phyloP scores from a whole-genome alignment of 108 stramenopile species.

The Nannochloropsis gaditana region DNA sequence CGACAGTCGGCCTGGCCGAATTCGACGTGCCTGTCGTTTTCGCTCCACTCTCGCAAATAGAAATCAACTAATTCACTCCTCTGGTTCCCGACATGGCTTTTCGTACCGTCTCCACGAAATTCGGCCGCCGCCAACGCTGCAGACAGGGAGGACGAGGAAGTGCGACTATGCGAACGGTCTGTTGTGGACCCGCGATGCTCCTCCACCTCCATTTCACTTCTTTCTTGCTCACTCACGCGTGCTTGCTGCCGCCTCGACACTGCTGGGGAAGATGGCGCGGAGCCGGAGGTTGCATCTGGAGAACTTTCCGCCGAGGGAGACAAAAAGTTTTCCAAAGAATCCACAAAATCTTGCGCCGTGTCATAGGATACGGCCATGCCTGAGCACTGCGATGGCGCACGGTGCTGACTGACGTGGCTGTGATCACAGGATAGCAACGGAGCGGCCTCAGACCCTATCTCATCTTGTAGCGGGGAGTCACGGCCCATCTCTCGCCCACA shows the following conservation, averaged over 20 bases:
- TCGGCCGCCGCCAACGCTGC: neutral
- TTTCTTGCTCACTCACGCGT: neutral
- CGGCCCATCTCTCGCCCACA: too few species aligned
- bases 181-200: neutral
- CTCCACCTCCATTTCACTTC: neutral
- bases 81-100: neutral
- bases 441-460: neutral
- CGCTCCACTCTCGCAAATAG: conserved; percentile 1
- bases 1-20: neutral
- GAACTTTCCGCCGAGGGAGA: neutral
- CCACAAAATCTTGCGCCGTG: neutral
- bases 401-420: neutral
- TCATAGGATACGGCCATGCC: conserved; percentile 1
- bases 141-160: neutral
- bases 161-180: neutral
- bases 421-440: neutral
- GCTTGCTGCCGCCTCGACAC: neutral
- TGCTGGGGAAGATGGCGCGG: neutral
- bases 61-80: neutral
- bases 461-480: neutral
- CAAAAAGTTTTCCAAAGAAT: neutral
- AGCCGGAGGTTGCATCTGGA: neutral
- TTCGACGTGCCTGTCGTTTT: neutral
- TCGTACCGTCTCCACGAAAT: neutral
- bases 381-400: neutral